phyloP scores from a whole-genome alignment of 345 rosid species.

The Nasturtium officinale region DNA sequence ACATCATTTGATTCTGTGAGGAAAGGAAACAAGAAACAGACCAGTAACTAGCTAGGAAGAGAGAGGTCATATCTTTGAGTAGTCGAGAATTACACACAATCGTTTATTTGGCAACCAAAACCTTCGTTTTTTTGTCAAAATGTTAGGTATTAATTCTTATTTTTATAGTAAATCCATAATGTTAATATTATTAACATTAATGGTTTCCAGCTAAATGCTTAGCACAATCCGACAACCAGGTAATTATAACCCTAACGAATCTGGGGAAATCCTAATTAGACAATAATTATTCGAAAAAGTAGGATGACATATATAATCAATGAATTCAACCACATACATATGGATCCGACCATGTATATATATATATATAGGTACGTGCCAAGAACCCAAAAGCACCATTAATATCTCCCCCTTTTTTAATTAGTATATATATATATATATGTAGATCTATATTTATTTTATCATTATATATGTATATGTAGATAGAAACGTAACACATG shows the following conservation, averaged over 20 bases:
- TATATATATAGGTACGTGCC: not conserved
- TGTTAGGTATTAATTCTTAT: slow-evolving; percentile 19
- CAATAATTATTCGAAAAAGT: slow-evolving; percentile 6
- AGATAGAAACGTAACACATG: slow-evolving; percentile 7
- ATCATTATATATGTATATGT: not conserved
- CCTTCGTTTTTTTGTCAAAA: not conserved
- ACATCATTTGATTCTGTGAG: slow-evolving; percentile 34
- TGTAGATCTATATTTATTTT: not conserved
- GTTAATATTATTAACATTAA: not conserved
- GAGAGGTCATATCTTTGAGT: slow-evolving; percentile 27
- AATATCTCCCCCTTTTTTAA: not conserved
- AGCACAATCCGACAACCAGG: slow-evolving; percentile 7
- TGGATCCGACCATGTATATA: not conserved
- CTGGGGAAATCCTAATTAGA: not conserved
- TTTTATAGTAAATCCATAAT: not conserved
- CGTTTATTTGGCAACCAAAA: slow-evolving; percentile 14
- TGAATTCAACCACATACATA: not conserved
- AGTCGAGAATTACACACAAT: slow-evolving; percentile 30
- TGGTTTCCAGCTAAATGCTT: slow-evolving; percentile 34
- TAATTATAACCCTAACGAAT: slow-evolving; percentile 12
- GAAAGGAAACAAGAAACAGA: slow-evolving; percentile 31
- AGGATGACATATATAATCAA: not conserved
- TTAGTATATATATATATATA: too few relatives aligned
- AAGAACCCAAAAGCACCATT: slow-evolving; percentile 3
- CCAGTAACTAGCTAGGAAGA: slow-evolving; percentile 20